Conservation (phyloP, 768 basidiomycete species). For the Tulasnella sp. region DNA sequence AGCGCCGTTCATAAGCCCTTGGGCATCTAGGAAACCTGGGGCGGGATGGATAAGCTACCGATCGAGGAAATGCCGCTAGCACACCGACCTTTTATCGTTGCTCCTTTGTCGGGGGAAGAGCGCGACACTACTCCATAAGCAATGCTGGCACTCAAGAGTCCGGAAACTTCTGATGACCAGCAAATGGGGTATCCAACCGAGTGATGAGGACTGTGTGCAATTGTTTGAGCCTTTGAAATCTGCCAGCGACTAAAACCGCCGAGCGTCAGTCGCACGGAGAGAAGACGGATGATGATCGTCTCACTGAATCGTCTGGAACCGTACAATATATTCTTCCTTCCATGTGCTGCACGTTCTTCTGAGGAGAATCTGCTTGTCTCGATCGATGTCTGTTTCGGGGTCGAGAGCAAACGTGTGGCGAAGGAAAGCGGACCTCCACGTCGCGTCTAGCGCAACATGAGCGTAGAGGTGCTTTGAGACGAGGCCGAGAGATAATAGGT, state of each 20-base stretch:
- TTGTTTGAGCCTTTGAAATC: slow-evolving; percentile 59
- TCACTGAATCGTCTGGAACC: slow-evolving; percentile 61
- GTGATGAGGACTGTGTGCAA: slow-evolving; percentile 67
- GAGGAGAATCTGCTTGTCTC: slow-evolving; percentile 53
- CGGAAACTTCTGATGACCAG: slow-evolving; percentile 55
- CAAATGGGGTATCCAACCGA: slow-evolving; percentile 62
- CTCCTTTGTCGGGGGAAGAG: slow-evolving; percentile 70
- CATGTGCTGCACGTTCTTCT: slow-evolving; percentile 63
- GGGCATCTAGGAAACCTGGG: slow-evolving; percentile 65
- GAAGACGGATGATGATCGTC: slow-evolving; percentile 31
- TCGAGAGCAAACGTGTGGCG: slow-evolving; percentile 66
- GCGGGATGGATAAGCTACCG: neutral
- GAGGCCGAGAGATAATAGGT: slow-evolving; percentile 60
- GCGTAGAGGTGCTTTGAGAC: slow-evolving; percentile 58
- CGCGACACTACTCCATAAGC: slow-evolving; percentile 73
- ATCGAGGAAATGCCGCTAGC: neutral
- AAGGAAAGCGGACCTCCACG: slow-evolving; percentile 77
- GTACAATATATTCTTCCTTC: slow-evolving; percentile 68
- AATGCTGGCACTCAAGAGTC: slow-evolving; percentile 64
- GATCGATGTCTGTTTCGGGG: slow-evolving; percentile 58
- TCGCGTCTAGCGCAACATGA: slow-evolving; percentile 77
- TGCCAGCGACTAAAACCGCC: slow-evolving; percentile 67
- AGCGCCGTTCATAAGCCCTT: slow-evolving; percentile 59
- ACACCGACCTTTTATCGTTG: slow-evolving; percentile 53
- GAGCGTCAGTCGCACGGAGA: neutral